Evolutionary conservation across 2,329 filamentous ascomycete genomes (phyloP).

Genomic region (Karstenula rhodostoma): DNA sequence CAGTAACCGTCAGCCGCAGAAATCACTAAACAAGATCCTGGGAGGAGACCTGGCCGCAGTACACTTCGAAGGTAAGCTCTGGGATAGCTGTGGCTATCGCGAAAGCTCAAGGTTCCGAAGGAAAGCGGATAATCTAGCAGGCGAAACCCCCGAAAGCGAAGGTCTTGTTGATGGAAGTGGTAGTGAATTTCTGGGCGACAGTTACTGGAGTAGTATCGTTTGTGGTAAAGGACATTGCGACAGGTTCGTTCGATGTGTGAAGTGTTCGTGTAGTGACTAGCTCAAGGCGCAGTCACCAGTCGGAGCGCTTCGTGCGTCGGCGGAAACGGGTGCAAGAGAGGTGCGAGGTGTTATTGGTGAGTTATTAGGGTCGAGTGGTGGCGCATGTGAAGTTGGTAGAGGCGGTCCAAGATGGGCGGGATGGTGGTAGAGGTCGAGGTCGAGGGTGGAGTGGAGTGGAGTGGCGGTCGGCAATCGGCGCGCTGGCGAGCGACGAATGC

Average conservation of each 20-base stretch:
- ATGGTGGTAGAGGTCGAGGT: conserved; percentile 23
- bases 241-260: conserved; percentile 34
- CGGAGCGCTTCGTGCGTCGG: conserved; percentile 37
- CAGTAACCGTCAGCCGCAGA: conserved; percentile 56
- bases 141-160: conserved; percentile 46
- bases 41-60: conserved; percentile 45
- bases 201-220: conserved; percentile 51
- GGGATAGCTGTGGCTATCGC: conserved; percentile 45
- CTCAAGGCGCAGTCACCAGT: conserved; percentile 37
- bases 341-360: conserved; percentile 27
- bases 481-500: conserved; percentile 32
- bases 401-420: conserved; percentile 11
- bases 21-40: conserved; percentile 52
- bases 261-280: conserved; percentile 35
- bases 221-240: conserved; percentile 47
- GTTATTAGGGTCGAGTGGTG: conserved; percentile 41
- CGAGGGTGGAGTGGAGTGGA: conserved; percentile 20
- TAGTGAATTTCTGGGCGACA: conserved; percentile 51
- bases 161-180: conserved; percentile 49
- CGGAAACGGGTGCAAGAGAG: conserved; percentile 21
- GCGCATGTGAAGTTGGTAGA: conserved; percentile 25
- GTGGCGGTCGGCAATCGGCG: conserved; percentile 27
- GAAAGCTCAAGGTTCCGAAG: conserved; percentile 46
- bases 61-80: conserved; percentile 48
- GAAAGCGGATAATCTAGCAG: conserved; percentile 48